Evolutionary conservation across 306 rosid genomes (phyloP), one percentile per base, ranked within the genome.

Genomic region (Abrus pulchellus): DNA sequence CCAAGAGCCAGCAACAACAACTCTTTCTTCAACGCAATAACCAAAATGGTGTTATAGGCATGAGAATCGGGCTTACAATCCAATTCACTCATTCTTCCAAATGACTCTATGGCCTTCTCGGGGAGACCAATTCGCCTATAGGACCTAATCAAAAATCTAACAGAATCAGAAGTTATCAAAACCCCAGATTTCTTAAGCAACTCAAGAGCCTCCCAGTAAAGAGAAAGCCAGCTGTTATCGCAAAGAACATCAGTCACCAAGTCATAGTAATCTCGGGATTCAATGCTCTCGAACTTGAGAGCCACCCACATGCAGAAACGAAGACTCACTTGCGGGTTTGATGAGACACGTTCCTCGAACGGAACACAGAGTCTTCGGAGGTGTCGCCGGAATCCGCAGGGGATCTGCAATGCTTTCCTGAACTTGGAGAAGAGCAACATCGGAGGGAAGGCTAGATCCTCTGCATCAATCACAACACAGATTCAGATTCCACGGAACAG

Each of bases 261-360:
- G 47, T 60, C 7, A 61, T 52, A 76, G 1, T 72, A 80, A 20
- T 72, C 53, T n/a, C 7, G 2, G 76, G 74, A 11, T 34, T 55
- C 34, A 2, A 89, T 74, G 1, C 10, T n/a, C 36, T 60, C 80
- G 47, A 75, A 82, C 68, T 73, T 86, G 82, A 85, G 49, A 2
- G 97, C 90, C 0, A 79, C 29, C 94, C 90, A 94, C 9, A 94
- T 84, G 86, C 89, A 94, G 78, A 94, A 80, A 43, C 89, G 93
- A 32, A 86, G 83, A 45, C 77, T 87, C 20, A 48, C 12, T 14
- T 28, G 72, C 1, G 63, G 80, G 65, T 70, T 20, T 3, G 77
- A 45, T 49, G 71, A 11, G 82, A 66, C 20, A 14, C 38, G 5
- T 14, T 57, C 75, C 27, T 12, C 47, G 40, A 55, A 33, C 12